Conservation (phyloP, 208 protist genomes). For the Wallacemonas sp. region DNA sequence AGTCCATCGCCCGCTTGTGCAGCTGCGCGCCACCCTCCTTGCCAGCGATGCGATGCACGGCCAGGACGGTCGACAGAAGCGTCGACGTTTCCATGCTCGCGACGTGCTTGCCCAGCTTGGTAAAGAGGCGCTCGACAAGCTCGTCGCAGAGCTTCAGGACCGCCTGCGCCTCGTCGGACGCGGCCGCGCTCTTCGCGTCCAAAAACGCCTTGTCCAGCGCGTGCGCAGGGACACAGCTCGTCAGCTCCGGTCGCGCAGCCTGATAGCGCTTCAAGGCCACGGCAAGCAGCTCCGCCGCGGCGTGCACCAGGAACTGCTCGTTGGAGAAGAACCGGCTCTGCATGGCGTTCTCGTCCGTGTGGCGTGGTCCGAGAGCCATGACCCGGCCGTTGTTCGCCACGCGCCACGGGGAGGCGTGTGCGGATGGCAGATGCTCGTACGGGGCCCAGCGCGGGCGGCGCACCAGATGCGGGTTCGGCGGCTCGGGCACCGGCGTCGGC, state of each 20-base stretch:
- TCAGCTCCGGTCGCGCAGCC: constrained; percentile 34
- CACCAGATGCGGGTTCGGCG: constrained; percentile 86
- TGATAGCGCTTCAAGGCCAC: constrained; percentile 46
- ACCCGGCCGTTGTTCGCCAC: constrained; percentile 66
- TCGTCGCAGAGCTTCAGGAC: constrained; percentile 52
- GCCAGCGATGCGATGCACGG: constrained; percentile 62
- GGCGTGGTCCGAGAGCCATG: constrained; percentile 63
- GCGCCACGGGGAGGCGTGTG: constrained; percentile 84
- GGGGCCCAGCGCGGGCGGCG: constrained; percentile 71
- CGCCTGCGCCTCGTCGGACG: constrained; percentile 26
- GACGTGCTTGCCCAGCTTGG: constrained; percentile 31
- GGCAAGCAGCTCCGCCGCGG: constrained; percentile 47
- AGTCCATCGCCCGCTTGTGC: constrained; percentile 49
- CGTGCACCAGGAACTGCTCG: constrained; percentile 81
- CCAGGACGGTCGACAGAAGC: constrained; percentile 64
- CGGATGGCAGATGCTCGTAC: constrained; percentile 70
- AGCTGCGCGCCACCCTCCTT: constrained; percentile 54
- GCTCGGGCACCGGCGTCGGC: constrained; percentile 90
- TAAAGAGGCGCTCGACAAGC: constrained; percentile 57
- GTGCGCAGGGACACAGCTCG: constrained; percentile 18
- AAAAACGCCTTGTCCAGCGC: constrained; percentile 22
- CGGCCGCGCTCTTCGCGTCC: constrained; percentile 1
- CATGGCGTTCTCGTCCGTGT: constrained; percentile 70
- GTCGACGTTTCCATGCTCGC: constrained; percentile 53
- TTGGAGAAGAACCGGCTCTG: constrained; percentile 88